These are phyloP conservation scores for Diaporthe citri DNA, from an alignment of 2,329 filamentous ascomycete species.

Conservation along the genomic window DNA sequence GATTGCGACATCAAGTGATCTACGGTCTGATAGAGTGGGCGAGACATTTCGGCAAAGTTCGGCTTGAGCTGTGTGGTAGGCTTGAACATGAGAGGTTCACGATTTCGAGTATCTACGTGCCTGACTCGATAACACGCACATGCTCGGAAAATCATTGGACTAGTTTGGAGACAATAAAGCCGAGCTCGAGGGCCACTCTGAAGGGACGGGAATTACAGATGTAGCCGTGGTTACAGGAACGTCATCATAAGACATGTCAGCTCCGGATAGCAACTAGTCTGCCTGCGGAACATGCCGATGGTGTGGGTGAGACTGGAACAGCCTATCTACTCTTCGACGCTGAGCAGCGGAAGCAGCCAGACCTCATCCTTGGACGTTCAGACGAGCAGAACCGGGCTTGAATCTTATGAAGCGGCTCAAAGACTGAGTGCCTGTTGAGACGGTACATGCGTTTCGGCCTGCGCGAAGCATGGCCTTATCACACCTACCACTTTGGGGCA, in stretches of 20 bases:
- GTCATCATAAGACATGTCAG: not conserved
- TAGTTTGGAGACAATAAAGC: not conserved
- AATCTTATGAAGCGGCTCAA: not conserved
- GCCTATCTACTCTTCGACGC: not conserved
- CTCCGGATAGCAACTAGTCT: not conserved
- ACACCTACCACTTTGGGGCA: not conserved
- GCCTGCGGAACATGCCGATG: not conserved
- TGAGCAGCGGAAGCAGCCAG: not conserved
- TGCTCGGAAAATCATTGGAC: not conserved
- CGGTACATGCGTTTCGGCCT: not conserved
- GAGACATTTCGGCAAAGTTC: conserved; percentile 19
- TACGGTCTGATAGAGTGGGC: not conserved
- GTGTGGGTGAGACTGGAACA: not conserved
- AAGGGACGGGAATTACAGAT: not conserved
- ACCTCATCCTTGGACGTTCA: not conserved
- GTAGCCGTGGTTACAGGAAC: not conserved
- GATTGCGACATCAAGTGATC: not conserved
- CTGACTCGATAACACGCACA: conserved; percentile 11
- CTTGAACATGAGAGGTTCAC: not conserved
- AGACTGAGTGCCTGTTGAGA: not conserved
- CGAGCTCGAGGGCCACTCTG: not conserved
- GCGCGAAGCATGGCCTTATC: not conserved
- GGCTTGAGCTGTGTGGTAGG: not conserved
- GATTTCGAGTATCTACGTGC: not conserved
- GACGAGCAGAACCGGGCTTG: not conserved